A percentile compares a stretch with the other conserved stretches of the same genome.
Conservation (phyloP, 148 eudicot genomes). For the Nepenthes gracilis region DNA sequence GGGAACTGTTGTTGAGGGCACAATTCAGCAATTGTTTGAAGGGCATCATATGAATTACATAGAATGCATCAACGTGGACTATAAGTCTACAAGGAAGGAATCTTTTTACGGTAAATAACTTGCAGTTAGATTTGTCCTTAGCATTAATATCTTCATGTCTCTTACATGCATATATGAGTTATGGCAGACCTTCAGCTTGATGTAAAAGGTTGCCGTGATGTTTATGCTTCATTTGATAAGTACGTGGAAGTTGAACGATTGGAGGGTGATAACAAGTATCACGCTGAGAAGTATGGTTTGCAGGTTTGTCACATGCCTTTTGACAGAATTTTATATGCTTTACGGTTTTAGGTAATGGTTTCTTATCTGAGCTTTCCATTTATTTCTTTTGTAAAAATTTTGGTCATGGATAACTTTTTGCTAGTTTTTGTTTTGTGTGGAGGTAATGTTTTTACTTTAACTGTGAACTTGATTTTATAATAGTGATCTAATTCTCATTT, state of each 20-base stretch:
- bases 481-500: too few relatives aligned
- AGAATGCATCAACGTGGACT: slow-evolving; percentile 89
- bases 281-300: slow-evolving; percentile 77
- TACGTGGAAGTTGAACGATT: slow-evolving; percentile 91
- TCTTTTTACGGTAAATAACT: slow-evolving; percentile 68
- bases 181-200: slow-evolving; percentile 89
- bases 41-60: slow-evolving; percentile 98
- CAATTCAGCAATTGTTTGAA: slow-evolving; percentile 86
- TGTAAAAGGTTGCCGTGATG: slow-evolving; percentile 92
- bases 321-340: neutral
- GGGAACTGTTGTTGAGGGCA: slow-evolving; percentile 98
- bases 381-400: neutral
- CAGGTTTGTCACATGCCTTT: slow-evolving; percentile 40
- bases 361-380: too few relatives aligned
- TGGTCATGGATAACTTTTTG: neutral
- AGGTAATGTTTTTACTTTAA: neutral
- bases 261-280: slow-evolving; percentile 92
- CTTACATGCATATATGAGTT: slow-evolving; percentile 2
- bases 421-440: neutral
- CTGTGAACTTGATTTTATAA: neutral
- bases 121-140: neutral
- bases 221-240: slow-evolving; percentile 94
- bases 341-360: neutral
- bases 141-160: neutral
- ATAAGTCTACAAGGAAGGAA: slow-evolving; percentile 87